These are phyloP conservation scores for Thuidium tamariscinum DNA, from an alignment of 225 moss, liverwort and hornwort genomes.

Conservation along the genomic window DNA sequence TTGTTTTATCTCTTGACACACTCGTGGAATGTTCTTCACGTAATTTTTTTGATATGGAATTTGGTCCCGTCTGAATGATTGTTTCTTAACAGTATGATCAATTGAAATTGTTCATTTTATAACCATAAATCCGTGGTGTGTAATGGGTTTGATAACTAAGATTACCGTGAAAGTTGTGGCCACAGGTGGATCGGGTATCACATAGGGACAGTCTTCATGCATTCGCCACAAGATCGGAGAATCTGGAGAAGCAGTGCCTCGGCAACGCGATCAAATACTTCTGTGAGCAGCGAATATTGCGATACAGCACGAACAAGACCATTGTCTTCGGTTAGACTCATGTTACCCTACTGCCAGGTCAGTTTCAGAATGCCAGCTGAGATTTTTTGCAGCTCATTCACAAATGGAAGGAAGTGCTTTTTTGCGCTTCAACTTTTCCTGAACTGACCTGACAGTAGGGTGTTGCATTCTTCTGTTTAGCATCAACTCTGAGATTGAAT, in stretches of 20 bases:
- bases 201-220: slow-evolving; percentile 78
- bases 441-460: background rate
- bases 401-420: background rate
- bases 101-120: background rate
- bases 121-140: background rate
- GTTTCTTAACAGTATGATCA: background rate
- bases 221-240: slow-evolving; percentile 86
- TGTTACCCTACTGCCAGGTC: background rate
- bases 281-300: slow-evolving; percentile 80
- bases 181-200: slow-evolving; percentile 79
- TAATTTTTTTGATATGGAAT: background rate
- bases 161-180: background rate
- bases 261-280: slow-evolving; percentile 91
- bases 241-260: slow-evolving; percentile 94
- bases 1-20: background rate
- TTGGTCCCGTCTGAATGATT: too few species aligned
- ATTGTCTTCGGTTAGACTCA: slow-evolving; percentile 55
- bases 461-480: background rate
- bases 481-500: background rate
- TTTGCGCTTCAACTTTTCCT: background rate
- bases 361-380: background rate
- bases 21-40: background rate
- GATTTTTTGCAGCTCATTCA: background rate
- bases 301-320: slow-evolving; percentile 89
- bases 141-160: background rate